Conservation (phyloP, 768 basidiomycete species). For the Serendipita indica region DNA sequence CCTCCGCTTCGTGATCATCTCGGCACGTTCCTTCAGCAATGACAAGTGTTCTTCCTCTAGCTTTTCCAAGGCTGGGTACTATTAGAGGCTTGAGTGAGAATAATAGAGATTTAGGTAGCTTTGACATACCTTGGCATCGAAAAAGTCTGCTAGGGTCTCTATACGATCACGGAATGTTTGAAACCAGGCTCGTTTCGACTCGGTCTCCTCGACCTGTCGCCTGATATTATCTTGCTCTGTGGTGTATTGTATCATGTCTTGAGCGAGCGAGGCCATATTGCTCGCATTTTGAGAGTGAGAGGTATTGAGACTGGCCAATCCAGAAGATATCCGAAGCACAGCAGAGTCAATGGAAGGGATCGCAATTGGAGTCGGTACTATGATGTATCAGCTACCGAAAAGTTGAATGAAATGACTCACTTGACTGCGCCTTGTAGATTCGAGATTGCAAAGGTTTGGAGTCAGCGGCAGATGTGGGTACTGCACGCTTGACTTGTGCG, state of each 20-base stretch:
- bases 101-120: background rate
- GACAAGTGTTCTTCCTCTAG: conserved; percentile 62
- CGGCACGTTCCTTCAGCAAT: conserved; percentile 55
- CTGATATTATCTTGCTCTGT: conserved; percentile 58
- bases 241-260: conserved; percentile 51
- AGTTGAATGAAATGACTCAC: conserved; percentile 31
- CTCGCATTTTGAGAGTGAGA: conserved; percentile 53
- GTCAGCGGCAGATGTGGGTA: conserved; percentile 6
- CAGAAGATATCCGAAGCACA: conserved; percentile 43
- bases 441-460: background rate
- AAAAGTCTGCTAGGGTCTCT: conserved; percentile 67
- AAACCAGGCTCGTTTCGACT: conserved; percentile 73
- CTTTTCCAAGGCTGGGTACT: conserved; percentile 69
- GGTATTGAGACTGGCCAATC: conserved; percentile 42
- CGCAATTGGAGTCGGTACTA: conserved; percentile 52
- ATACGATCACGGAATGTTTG: conserved; percentile 62
- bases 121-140: conserved; percentile 64
- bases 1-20: conserved; percentile 55
- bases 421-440: conserved; percentile 54
- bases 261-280: conserved; percentile 39
- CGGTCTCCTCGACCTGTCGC: conserved; percentile 56
- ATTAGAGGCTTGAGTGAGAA: conserved; percentile 13
- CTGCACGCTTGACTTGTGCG: conserved; percentile 66
- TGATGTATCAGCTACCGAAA: conserved; percentile 13
- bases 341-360: conserved; percentile 52